Evolutionary conservation across 2,329 filamentous ascomycete species (phyloP).

Genomic region (Aspergillus hortae): DNA sequence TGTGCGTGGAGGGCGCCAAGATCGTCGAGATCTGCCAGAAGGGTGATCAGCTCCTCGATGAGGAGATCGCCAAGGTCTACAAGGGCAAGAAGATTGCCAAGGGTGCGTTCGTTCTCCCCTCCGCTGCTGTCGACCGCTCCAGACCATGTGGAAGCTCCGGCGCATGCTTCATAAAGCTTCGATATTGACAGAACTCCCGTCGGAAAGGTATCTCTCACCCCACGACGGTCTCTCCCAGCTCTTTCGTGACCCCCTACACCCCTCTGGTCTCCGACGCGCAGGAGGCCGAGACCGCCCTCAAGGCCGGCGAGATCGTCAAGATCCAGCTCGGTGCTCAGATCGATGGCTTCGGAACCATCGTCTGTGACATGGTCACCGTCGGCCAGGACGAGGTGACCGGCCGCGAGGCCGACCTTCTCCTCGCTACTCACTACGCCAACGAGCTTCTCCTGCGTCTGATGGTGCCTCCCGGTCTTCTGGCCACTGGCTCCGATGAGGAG

Average conservation of each 20-base stretch:
- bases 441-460: slow-evolving; percentile 89
- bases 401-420: slow-evolving; percentile 77
- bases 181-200: slow-evolving; percentile 18
- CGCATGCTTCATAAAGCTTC: not conserved
- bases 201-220: slow-evolving; percentile 78
- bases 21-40: slow-evolving; percentile 92
- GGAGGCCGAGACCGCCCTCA: slow-evolving; percentile 75
- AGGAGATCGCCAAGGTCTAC: slow-evolving; percentile 93
- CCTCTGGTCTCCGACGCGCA: slow-evolving; percentile 80
- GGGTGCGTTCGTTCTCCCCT: slow-evolving; percentile 52
- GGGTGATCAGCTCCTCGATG: slow-evolving; percentile 90
- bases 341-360: slow-evolving; percentile 92
- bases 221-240: slow-evolving; percentile 88
- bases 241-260: slow-evolving; percentile 95
- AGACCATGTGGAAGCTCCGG: not conserved
- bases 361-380: slow-evolving; percentile 87
- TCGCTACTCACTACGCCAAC: slow-evolving; percentile 93
- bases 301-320: slow-evolving; percentile 86
- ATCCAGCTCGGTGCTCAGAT: slow-evolving; percentile 99
- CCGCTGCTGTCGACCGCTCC: not conserved
- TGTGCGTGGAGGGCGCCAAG: slow-evolving; percentile 80
- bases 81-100: slow-evolving; percentile 96
- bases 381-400: slow-evolving; percentile 66
- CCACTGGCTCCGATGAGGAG: slow-evolving; percentile 83
- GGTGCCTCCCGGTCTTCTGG: slow-evolving; percentile 82